These are phyloP conservation scores for Calcarisporium arbuscula DNA, from an alignment of 2,329 filamentous ascomycete species.

Conservation along the genomic window DNA sequence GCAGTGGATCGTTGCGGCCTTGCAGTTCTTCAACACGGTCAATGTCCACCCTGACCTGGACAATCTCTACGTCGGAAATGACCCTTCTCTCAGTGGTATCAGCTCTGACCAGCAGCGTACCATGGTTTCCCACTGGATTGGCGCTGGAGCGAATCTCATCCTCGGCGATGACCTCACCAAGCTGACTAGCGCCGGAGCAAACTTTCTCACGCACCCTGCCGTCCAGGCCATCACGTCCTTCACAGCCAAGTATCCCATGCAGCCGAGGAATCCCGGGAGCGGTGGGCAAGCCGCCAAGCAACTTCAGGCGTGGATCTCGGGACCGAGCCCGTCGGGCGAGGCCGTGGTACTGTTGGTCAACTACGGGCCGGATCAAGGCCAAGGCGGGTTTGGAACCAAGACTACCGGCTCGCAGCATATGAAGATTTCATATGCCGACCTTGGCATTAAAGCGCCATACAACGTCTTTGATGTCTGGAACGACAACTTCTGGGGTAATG, in stretches of 20 bases:
- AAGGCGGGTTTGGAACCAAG: slow-evolving; percentile 4
- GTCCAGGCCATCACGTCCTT: slow-evolving; percentile 6
- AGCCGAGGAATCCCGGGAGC: slow-evolving; percentile 8
- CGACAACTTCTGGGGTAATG: too few species aligned
- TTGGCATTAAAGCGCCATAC: slow-evolving; percentile 4
- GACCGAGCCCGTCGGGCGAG: slow-evolving; percentile 5
- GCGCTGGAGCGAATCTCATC: slow-evolving; percentile 4
- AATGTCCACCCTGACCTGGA: slow-evolving; percentile 7
- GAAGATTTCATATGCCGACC: slow-evolving; percentile 3
- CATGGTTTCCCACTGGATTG: slow-evolving; percentile 5
- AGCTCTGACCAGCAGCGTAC: slow-evolving; percentile 5
- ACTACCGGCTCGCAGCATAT: slow-evolving; percentile 4
- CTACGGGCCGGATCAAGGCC: slow-evolving; percentile 7
- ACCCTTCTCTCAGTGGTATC: slow-evolving; percentile 1
- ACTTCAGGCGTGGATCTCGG: slow-evolving; percentile 8
- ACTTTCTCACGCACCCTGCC: too few species aligned
- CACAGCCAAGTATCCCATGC: slow-evolving; percentile 11
- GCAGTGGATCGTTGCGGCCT: slow-evolving; percentile 8
- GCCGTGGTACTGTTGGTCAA: slow-evolving; percentile 8
- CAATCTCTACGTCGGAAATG: slow-evolving; percentile 2
- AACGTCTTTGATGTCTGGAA: slow-evolving; percentile 7
- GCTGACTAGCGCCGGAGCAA: slow-evolving; percentile 3
- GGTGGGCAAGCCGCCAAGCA: slow-evolving; percentile 8
- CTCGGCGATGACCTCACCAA: slow-evolving; percentile 5
- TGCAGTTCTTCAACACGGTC: slow-evolving; percentile 5